These are phyloP conservation scores for Mentha longifolia DNA, from an alignment of 257 asterid genomes.

Conservation along the genomic window DNA sequence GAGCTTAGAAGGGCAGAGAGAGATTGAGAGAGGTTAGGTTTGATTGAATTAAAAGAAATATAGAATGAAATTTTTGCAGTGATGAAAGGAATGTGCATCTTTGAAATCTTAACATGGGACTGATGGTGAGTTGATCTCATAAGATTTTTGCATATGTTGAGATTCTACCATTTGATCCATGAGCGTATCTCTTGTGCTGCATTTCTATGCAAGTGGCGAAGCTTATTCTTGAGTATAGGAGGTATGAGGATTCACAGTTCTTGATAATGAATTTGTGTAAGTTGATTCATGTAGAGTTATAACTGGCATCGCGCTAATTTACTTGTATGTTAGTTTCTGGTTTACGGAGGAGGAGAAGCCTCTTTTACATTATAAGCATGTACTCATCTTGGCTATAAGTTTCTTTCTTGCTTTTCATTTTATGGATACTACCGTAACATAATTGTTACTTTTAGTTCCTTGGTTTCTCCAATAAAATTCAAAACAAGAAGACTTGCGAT, in stretches of 20 bases:
- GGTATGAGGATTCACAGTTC: slow-evolving; percentile 9
- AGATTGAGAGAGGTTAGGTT: neutral
- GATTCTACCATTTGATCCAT: slow-evolving; percentile 9
- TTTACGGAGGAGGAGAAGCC: neutral
- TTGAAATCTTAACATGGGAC: slow-evolving; percentile 14
- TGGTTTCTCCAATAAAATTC: neutral
- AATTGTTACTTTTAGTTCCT: neutral
- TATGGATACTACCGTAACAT: neutral
- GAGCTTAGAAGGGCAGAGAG: neutral
- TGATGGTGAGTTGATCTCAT: neutral
- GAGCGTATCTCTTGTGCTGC: neutral
- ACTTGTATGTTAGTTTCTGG: neutral
- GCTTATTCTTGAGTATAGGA: neutral
- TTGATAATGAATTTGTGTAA: neutral
- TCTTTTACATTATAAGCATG: neutral
- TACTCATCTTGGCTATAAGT: slow-evolving; percentile 1
- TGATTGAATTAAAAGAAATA: neutral
- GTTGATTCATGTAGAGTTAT: neutral
- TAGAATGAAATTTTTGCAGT: neutral
- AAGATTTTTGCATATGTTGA: neutral
- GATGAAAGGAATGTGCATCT: neutral
- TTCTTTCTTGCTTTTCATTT: neutral
- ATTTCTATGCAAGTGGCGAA: neutral
- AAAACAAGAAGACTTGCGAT: neutral
- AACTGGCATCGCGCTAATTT: neutral